Percentiles rank a stretch among this genome's conserved stretches.
Evolutionary conservation across 495 filamentous ascomycete genomes (phyloP).

Genomic region (Parmelia sp.): DNA sequence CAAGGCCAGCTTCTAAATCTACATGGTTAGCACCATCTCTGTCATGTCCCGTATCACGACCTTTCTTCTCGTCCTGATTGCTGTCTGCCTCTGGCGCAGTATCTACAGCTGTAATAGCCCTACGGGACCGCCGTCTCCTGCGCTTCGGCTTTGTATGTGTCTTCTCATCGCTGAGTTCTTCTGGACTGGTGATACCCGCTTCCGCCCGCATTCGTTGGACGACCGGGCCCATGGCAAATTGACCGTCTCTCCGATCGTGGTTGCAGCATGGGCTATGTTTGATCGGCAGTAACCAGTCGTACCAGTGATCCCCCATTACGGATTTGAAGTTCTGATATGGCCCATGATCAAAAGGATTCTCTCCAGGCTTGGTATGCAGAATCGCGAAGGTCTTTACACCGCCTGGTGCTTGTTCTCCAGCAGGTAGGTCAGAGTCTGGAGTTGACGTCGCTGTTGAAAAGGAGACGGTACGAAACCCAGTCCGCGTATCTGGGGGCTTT

Average conservation of each 20-base stretch:
- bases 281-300: constrained; percentile 71
- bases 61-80: not conserved
- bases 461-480: constrained; percentile 43
- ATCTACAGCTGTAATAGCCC: not conserved
- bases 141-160: constrained; percentile 17
- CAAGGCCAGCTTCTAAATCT: constrained; percentile 15
- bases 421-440: constrained; percentile 9
- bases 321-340: constrained; percentile 60
- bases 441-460: constrained; percentile 33
- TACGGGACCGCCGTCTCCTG: constrained; percentile 17
- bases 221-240: constrained; percentile 46
- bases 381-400: constrained; percentile 63
- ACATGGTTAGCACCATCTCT: constrained; percentile 9
- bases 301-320: constrained; percentile 61
- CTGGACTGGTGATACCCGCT: constrained; percentile 34
- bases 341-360: constrained; percentile 75
- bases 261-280: constrained; percentile 56
- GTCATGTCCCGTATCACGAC: not conserved
- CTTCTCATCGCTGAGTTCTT: constrained; percentile 8
- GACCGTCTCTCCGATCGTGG: constrained; percentile 41
- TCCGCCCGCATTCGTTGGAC: constrained; percentile 45
- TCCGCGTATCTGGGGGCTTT: constrained; percentile 37
- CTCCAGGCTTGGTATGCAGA: constrained; percentile 61
- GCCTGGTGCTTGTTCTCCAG: constrained; percentile 16
- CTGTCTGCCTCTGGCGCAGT: not conserved